Conservation (phyloP, 2,329 filamentous ascomycete species). For the Fusarium oligoseptatum region DNA sequence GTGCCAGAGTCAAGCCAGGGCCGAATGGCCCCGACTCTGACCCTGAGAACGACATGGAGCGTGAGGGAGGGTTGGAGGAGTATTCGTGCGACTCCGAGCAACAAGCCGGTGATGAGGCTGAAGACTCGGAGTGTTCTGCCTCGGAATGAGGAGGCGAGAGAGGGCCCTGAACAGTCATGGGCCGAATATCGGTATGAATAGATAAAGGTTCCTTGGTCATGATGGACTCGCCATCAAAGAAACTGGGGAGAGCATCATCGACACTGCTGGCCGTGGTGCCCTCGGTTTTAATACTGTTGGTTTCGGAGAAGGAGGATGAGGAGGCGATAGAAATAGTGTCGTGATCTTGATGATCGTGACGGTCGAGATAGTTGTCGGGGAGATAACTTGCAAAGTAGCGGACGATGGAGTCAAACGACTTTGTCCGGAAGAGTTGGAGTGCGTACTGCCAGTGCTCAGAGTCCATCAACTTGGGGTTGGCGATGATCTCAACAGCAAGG, state of each 20-base stretch:
- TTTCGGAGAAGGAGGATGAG: conserved; percentile 55
- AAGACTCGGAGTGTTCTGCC: conserved; percentile 61
- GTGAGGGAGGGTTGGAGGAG: conserved; percentile 58
- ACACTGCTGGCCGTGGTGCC: conserved; percentile 57
- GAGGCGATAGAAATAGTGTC: conserved; percentile 49
- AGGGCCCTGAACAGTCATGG: conserved; percentile 43
- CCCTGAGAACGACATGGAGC: conserved; percentile 66
- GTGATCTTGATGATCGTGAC: conserved; percentile 52
- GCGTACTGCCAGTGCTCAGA: conserved; percentile 71
- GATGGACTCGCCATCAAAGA: conserved; percentile 59
- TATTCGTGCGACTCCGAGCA: conserved; percentile 48
- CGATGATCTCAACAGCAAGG: conserved; percentile 72
- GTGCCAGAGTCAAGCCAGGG: conserved; percentile 47
- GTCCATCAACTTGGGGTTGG: conserved; percentile 69
- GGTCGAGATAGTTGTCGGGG: conserved; percentile 61
- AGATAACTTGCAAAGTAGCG: conserved; percentile 72
- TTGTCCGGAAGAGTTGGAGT: conserved; percentile 70
- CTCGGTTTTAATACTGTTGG: conserved; percentile 53
- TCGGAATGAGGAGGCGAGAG: conserved; percentile 63
- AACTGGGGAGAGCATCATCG: conserved; percentile 54
- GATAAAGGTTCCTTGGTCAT: conserved; percentile 61
- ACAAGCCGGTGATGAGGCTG: conserved; percentile 54
- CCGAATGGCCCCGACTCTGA: conserved; percentile 60
- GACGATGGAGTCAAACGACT: conserved; percentile 71
- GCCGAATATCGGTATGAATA: conserved; percentile 44